Evolutionary conservation across 2,329 filamentous ascomycete genomes (phyloP).

Genomic region (Penicillium sp.): DNA sequence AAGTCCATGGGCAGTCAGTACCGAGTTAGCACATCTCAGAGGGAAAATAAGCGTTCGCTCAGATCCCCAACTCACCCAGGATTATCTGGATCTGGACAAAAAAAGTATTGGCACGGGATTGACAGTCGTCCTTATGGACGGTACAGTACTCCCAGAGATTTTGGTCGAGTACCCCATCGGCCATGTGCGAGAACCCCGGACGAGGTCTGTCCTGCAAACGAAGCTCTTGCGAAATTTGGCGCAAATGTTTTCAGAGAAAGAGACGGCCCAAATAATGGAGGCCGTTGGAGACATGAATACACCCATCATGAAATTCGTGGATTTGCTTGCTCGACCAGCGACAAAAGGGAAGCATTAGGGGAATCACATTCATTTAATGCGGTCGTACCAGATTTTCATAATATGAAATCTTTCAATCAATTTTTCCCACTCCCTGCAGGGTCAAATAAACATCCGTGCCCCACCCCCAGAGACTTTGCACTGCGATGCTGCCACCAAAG

Average conservation of each 20-base stretch:
- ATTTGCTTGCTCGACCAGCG: constrained; percentile 17
- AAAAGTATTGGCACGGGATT: constrained; percentile 34
- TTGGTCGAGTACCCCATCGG: constrained; percentile 40
- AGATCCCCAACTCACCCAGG: constrained; percentile 33
- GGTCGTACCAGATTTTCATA: background rate
- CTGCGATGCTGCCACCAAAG: constrained; percentile 90
- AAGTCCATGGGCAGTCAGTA: constrained; percentile 27
- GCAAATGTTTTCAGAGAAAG: constrained; percentile 19
- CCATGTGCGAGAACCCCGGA: constrained; percentile 19
- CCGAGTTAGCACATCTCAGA: constrained; percentile 28
- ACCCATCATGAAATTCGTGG: constrained; percentile 19
- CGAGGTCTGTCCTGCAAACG: constrained; percentile 12
- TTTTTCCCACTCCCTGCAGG: constrained; percentile 62
- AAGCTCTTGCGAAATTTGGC: constrained; percentile 26
- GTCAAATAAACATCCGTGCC: constrained; percentile 72
- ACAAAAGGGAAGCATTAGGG: constrained; percentile 9
- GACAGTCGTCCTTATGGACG: constrained; percentile 29
- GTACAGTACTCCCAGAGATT: constrained; percentile 31
- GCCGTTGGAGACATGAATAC: constrained; percentile 16
- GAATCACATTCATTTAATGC: background rate
- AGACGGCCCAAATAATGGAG: constrained; percentile 16
- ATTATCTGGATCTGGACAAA: constrained; percentile 35
- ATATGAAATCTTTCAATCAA: constrained; percentile 34
- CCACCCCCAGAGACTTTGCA: constrained; percentile 98
- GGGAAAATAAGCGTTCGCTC: constrained; percentile 28